A percentile compares a stretch with the other conserved stretches of the same genome.
These are phyloP conservation scores for Daldinia decipiens DNA, from an alignment of 495 filamentous ascomycete genomes.

Conservation along the genomic window DNA sequence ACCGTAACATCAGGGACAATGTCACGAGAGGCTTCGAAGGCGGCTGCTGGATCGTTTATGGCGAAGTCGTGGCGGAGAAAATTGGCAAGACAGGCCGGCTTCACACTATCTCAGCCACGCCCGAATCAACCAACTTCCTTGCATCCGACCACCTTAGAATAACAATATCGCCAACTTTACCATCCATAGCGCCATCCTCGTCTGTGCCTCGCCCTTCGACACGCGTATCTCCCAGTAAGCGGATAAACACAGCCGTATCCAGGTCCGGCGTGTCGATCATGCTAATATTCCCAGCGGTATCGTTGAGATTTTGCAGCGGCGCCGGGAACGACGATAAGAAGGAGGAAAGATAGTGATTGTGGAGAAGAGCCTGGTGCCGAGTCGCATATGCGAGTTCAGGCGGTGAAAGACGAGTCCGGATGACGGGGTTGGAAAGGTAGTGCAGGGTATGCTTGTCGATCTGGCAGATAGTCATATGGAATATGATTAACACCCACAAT, in stretches of 20 bases:
- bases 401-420: constrained; percentile 69
- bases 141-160: constrained; percentile 90
- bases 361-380: constrained; percentile 81
- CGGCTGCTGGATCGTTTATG: background rate
- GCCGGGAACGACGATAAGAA: constrained; percentile 85
- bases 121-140: constrained; percentile 72
- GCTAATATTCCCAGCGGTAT: constrained; percentile 85
- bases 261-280: constrained; percentile 92
- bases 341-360: constrained; percentile 80
- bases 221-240: constrained; percentile 70
- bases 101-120: constrained; percentile 86
- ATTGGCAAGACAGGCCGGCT: background rate
- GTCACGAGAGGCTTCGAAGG: background rate
- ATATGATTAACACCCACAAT: constrained; percentile 11
- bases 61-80: background rate
- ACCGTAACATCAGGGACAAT: background rate
- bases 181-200: constrained; percentile 65
- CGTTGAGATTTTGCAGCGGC: constrained; percentile 81
- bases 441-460: constrained; percentile 76
- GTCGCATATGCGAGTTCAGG: constrained; percentile 80
- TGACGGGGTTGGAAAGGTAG: constrained; percentile 62
- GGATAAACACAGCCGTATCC: constrained; percentile 83
- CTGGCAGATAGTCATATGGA: constrained; percentile 46
- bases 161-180: constrained; percentile 83
- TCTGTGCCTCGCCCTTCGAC: constrained; percentile 68